These are phyloP conservation scores for Didymella sp. DNA, from an alignment of 2,329 filamentous ascomycete genomes.

Conservation along the genomic window DNA sequence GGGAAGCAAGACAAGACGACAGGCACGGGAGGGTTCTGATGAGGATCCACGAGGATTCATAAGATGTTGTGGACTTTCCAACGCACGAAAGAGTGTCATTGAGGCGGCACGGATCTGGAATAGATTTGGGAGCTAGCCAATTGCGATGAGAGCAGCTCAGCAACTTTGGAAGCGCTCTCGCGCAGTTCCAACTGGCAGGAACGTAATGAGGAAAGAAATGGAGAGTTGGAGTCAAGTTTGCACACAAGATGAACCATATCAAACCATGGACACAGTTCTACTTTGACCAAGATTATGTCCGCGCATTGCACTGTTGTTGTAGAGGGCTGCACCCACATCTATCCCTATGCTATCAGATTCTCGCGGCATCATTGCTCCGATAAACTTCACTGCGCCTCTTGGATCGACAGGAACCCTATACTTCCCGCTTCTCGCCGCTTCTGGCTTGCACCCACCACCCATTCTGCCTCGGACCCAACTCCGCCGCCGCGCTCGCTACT, in stretches of 20 bases:
- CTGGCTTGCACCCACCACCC: neutral
- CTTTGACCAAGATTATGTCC: neutral
- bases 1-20: neutral
- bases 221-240: neutral
- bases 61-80: too few species aligned
- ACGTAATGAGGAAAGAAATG: neutral
- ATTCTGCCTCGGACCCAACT: neutral
- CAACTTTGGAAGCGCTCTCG: neutral
- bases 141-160: neutral
- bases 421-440: neutral
- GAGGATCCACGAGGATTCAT: neutral
- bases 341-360: neutral
- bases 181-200: neutral
- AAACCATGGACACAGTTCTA: neutral
- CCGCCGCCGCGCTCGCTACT: constrained; percentile 1
- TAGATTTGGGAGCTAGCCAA: too few species aligned
- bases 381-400: constrained; percentile 4
- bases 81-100: neutral
- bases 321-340: neutral
- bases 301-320: too few species aligned
- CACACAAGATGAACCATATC: neutral
- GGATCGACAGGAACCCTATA: constrained; percentile 9
- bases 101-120: too few species aligned
- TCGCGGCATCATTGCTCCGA: constrained; percentile 3
- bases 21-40: neutral